Base-by-base conservation (phyloP, 2,329 filamentous ascomycete species). In the Penicillium fuscoglaucum region DNA sequence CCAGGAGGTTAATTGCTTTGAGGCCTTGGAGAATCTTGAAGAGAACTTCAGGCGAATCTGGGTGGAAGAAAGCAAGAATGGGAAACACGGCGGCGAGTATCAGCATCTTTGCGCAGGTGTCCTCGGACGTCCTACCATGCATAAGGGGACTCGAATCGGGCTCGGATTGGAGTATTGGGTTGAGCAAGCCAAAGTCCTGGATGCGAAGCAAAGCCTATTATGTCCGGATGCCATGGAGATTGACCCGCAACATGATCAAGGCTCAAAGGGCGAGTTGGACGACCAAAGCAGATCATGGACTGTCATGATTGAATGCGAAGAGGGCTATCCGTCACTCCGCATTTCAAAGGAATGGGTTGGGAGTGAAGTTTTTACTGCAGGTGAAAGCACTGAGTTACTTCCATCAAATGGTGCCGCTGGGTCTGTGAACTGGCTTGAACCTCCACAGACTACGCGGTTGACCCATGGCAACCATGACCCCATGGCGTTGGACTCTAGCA, bases 1-100 rank as follows among this genome's bases (percentile, higher is more conserved):
- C 55, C 70, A 76, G 50, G 74, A 78, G 43, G 72, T 78, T 12
- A 79, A 79, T 47, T 79, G 78, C 45, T 80, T 80, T 48, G 74
- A 79, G 64, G 77, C 78, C 12, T 65, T 79, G n/a, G 76, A 77
- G 52, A 75, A 74, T 17, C 68, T 80, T 6, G 74, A 76, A 55
- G 69, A 76, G 55, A 76, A 75, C 37, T 67, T 80, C 46, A 74
- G 71, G 62, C 73, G 74, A 37, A 67, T 80, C 40, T 80, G 77
- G 78, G 68, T 72, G 9, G 76, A 75, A 46, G 78, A 80, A 61
- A 69, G 64, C 48, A 72, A 72, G 40, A 68, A 63, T 10, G 62
- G 64, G 47, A 72, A 70, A 26, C 70, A 68, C 37, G 60, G 64
- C 2, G 66, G 72, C 46, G 64, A 66, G 31, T 72, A 74, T 60